phyloP scores from a whole-genome alignment of 495 filamentous ascomycete species.

The Parmelia sp. region DNA sequence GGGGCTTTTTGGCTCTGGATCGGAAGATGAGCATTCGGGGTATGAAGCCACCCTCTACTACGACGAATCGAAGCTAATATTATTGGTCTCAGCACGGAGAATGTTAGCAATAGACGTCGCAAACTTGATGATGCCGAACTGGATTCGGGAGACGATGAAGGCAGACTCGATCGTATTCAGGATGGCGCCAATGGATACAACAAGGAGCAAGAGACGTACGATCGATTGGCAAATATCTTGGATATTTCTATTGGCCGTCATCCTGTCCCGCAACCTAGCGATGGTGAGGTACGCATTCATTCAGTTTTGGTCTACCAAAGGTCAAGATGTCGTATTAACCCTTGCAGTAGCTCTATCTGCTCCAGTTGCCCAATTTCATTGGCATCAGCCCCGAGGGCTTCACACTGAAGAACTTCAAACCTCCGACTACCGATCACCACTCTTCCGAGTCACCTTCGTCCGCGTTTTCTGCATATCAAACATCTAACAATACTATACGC shows the following conservation, averaged over 20 bases:
- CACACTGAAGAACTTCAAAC: constrained; percentile 63
- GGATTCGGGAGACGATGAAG: constrained; percentile 72
- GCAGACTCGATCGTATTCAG: constrained; percentile 44
- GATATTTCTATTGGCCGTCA: constrained; percentile 57
- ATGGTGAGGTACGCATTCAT: constrained; percentile 48
- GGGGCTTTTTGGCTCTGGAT: constrained; percentile 61
- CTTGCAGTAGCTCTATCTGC: constrained; percentile 58
- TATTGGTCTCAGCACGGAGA: constrained; percentile 19
- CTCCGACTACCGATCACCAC: constrained; percentile 52
- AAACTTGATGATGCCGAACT: constrained; percentile 67
- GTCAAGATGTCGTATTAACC: not conserved
- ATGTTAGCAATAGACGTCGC: constrained; percentile 33
- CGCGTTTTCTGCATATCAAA: constrained; percentile 53
- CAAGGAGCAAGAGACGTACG: constrained; percentile 42
- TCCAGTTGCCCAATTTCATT: constrained; percentile 75
- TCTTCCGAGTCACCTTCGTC: constrained; percentile 34
- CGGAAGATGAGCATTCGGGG: constrained; percentile 27
- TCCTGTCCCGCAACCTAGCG: constrained; percentile 62
- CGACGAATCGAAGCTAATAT: constrained; percentile 9
- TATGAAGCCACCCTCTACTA: not conserved
- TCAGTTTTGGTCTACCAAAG: not conserved
- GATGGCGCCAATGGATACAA: constrained; percentile 45
- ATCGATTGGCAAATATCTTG: constrained; percentile 48
- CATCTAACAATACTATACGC: constrained; percentile 61
- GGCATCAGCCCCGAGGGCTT: constrained; percentile 68